Evolutionary conservation across 148 eudicot genomes (phyloP).

Genomic region (Rheum nobile): DNA sequence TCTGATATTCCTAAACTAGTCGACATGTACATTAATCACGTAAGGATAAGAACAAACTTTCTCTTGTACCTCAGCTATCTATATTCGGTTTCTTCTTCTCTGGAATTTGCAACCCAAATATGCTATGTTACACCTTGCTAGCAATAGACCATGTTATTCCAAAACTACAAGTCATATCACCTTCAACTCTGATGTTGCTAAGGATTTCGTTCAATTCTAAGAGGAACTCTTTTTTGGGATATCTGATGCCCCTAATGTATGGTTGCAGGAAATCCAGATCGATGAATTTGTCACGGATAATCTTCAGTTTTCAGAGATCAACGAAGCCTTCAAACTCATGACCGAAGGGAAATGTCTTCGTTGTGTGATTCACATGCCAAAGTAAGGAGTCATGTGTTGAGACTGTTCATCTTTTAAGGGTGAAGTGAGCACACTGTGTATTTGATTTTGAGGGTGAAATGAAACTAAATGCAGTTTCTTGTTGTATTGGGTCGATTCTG

Average conservation of each 20-base stretch:
- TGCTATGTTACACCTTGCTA: background rate
- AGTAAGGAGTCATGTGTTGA: slow-evolving; percentile 12
- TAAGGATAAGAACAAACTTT: slow-evolving; percentile 22
- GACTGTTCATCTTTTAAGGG: background rate
- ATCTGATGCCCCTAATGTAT: background rate
- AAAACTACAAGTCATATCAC: background rate
- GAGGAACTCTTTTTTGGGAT: background rate
- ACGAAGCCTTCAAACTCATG: slow-evolving; percentile 72
- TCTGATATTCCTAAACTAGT: slow-evolving; percentile 73
- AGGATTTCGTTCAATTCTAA: background rate
- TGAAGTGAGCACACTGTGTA: too few species aligned
- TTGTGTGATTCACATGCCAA: slow-evolving; percentile 84
- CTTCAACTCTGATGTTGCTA: background rate
- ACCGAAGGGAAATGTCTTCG: slow-evolving; percentile 63
- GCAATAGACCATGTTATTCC: background rate
- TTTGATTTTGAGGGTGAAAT: background rate
- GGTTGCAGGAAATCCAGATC: slow-evolving; percentile 57
- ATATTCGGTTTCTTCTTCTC: background rate
- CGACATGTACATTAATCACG: slow-evolving; percentile 73
- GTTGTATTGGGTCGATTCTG: background rate
- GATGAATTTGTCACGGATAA: slow-evolving; percentile 68
- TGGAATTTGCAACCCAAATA: background rate
- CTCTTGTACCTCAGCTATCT: background rate
- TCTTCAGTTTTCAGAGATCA: slow-evolving; percentile 58
- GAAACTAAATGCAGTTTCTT: background rate